These are phyloP conservation scores for sorghum (Sorghum bicolor) DNA, from an alignment of 176 grass and related monocot species.

Conservation along the genomic window DNA sequence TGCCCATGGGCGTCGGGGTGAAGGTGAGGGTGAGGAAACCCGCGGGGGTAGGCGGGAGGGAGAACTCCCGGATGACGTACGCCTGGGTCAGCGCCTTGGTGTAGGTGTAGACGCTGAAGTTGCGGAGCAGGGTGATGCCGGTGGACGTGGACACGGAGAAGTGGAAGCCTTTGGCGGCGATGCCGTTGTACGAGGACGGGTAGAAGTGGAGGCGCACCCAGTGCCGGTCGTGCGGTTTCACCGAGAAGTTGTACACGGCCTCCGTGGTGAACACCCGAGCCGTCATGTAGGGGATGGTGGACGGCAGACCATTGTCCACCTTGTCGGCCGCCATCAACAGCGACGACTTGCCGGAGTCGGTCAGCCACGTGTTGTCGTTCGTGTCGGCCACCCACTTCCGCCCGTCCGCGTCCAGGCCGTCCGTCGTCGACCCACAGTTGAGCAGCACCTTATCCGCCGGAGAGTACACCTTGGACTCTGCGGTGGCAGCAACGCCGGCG, in stretches of 20 bases:
- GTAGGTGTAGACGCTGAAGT: slow-evolving; percentile 71
- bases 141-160: slow-evolving; percentile 63
- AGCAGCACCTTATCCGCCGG: slow-evolving; percentile 47
- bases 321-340: slow-evolving; percentile 38
- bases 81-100: slow-evolving; percentile 66
- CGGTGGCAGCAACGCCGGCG: background rate
- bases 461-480: slow-evolving; percentile 28
- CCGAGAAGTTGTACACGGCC: slow-evolving; percentile 59
- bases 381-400: slow-evolving; percentile 60
- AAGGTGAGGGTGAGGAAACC: slow-evolving; percentile 58
- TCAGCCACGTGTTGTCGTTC: slow-evolving; percentile 45
- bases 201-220: slow-evolving; percentile 91
- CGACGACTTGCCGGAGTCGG: slow-evolving; percentile 49
- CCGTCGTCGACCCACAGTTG: slow-evolving; percentile 58
- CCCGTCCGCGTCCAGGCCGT: slow-evolving; percentile 52
- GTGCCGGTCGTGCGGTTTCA: slow-evolving; percentile 53
- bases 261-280: slow-evolving; percentile 63
- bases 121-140: slow-evolving; percentile 58
- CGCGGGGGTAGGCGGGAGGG: slow-evolving; percentile 35
- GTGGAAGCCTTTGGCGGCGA: slow-evolving; percentile 38
- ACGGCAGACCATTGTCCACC: slow-evolving; percentile 66
- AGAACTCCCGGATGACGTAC: slow-evolving; percentile 69
- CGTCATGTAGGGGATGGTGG: slow-evolving; percentile 66
- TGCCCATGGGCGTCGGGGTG: slow-evolving; percentile 44
- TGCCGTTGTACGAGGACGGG: slow-evolving; percentile 61